Percentiles rank a stretch among this genome's conserved stretches.
Conservation (phyloP, 2,329 filamentous ascomycete genomes). For the Xylaria sp. region DNA sequence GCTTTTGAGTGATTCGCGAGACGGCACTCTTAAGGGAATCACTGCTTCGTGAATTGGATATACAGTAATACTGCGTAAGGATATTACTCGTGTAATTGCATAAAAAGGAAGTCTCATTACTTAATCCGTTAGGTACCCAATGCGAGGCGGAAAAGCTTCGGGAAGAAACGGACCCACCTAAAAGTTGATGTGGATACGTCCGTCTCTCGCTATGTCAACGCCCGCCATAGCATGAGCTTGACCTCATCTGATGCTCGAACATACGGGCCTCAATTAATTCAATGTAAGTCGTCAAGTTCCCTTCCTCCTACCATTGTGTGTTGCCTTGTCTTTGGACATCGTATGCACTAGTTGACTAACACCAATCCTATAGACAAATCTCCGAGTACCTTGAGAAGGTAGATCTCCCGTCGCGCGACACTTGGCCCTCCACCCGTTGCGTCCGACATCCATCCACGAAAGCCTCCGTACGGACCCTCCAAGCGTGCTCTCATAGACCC, state of each 20-base stretch:
- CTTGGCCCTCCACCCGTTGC: neutral
- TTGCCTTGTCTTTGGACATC: no score
- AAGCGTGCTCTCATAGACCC: no score
- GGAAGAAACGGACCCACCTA: constrained; percentile 8
- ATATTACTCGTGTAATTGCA: neutral
- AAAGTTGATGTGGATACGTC: constrained; percentile 5
- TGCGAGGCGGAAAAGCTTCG: constrained; percentile 15
- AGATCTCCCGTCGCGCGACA: neutral
- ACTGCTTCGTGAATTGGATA: neutral
- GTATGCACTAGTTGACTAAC: neutral
- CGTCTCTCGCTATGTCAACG: neutral
- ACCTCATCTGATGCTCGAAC: neutral
- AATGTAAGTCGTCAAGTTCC: neutral
- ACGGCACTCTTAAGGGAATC: no score
- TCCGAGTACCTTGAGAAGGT: neutral
- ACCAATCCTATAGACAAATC: neutral
- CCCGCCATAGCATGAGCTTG: neutral
- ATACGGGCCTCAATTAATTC: neutral
- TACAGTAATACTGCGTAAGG: neutral
- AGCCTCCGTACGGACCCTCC: no score
- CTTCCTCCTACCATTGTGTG: no score
- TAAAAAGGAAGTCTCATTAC: neutral
- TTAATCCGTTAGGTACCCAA: neutral
- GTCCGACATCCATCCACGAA: no score
- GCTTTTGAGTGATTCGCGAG: neutral